Percentiles rank a stretch among this genome's conserved stretches.
Evolutionary conservation across 768 basidiomycete species (phyloP).

Genomic region (Ramaria sp.): DNA sequence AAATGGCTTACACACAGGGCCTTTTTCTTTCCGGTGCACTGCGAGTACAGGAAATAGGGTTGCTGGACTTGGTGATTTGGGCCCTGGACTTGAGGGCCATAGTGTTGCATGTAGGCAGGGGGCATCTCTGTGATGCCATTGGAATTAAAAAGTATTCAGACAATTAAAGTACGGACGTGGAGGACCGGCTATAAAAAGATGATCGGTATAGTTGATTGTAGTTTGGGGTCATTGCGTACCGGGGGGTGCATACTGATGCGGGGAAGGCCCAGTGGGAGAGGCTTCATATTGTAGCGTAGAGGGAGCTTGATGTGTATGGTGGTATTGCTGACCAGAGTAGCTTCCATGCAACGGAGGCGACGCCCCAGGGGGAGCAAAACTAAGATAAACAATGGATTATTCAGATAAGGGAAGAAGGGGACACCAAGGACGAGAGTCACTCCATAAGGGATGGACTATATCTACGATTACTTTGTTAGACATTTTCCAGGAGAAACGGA

Average conservation of each 20-base stretch:
- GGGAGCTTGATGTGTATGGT: not conserved
- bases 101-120: constrained; percentile 46
- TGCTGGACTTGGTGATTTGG: constrained; percentile 35
- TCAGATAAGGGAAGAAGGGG: not conserved
- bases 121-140: constrained; percentile 21
- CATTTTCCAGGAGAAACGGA: no score
- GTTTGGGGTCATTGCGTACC: not conserved
- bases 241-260: not conserved
- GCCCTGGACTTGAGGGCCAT: constrained; percentile 46
- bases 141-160: not conserved
- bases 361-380: not conserved
- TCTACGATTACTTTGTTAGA: no score
- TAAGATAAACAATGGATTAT: not conserved
- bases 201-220: not conserved
- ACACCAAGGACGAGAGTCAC: not conserved
- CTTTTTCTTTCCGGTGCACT: constrained; percentile 80
- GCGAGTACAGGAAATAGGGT: constrained; percentile 76
- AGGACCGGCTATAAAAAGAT: not conserved
- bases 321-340: constrained; percentile 3
- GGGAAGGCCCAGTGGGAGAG: not conserved
- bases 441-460: no score
- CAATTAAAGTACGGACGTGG: not conserved
- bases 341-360: not conserved
- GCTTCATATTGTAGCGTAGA: not conserved
- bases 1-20: constrained; percentile 62